These are phyloP conservation scores for Alternaria sp. DNA, from an alignment of 2,329 filamentous ascomycete species.

Conservation along the genomic window DNA sequence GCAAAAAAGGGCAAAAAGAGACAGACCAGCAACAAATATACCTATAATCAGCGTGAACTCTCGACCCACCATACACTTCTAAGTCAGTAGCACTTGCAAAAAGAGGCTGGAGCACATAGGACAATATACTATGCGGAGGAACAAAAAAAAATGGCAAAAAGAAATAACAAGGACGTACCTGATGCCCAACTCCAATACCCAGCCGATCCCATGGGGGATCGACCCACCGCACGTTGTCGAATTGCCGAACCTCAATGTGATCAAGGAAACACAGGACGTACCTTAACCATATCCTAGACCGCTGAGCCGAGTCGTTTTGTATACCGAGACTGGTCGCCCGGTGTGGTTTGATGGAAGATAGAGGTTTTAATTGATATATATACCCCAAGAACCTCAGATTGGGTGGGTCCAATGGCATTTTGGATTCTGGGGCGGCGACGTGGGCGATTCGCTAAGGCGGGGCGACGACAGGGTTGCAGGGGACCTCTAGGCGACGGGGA, in stretches of 20 bases:
- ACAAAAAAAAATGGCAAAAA: no score
- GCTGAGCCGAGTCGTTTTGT: background rate
- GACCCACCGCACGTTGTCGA: no score
- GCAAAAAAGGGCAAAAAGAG: background rate
- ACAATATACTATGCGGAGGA: no score
- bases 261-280: background rate
- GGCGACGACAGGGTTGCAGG: background rate
- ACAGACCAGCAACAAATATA: background rate
- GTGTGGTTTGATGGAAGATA: background rate
- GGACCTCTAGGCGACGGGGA: background rate
- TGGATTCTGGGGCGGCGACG: background rate
- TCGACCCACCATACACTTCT: background rate
- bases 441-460: constrained; percentile 2
- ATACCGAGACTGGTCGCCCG: background rate
- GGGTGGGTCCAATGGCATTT: background rate
- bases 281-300: background rate
- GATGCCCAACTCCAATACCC: no score
- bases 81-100: no score
- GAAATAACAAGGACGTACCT: no score
- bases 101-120: no score
- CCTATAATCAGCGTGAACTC: background rate
- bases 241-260: no score
- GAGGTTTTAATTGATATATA: background rate
- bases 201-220: no score
- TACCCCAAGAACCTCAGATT: background rate